Evolutionary conservation across 2,329 filamentous ascomycete species (phyloP), one percentile per base, ranked within the genome.

Genomic region (Incumbomyces lentus): DNA sequence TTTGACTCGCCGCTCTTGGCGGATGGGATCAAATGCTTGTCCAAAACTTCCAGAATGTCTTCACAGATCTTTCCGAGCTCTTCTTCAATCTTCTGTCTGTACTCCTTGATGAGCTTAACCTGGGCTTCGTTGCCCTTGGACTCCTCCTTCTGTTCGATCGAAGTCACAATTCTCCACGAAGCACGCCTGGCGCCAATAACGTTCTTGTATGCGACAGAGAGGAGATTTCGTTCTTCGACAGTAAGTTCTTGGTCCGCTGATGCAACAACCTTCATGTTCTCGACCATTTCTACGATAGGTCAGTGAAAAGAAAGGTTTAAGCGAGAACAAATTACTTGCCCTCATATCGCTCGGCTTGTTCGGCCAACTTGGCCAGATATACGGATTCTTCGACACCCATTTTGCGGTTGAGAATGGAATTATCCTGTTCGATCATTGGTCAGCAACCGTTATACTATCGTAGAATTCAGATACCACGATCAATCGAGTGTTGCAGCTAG

Each of bases 341-440:
- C 79, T 98, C 92, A 75, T 98, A 98, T 70, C 92, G 90, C 83
- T 98, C 92, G 72, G 92, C 92, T 82, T 98, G 92, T 84, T 98
- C 92, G 69, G 92, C 92, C 72, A 98, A 86, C 88, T 96, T 96
- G 75, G 92, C 92, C 70, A 96, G 84, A 74, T 96, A 96, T 67
- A 98, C 92, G 65, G 89, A 90, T 76, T 96, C 89, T 81, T 96
- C 90, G 79, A 95, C 87, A 81, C 86, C 88, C 90, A 96, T 96
- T 76, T 76, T 89, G 77, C 68, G 71, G 68, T 60, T 30, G 40
- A 34, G n/a, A 17, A 26, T 32, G 19, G 22, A 16, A 26, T 44
- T 22, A 19, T 37, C 34, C 42, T 45, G 42, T 37, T 18, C 31
- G 34, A 30, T 12, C 12, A 7, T 6, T 14, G 29, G 22, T 45